Evolutionary conservation across 208 protist genomes (phyloP).

Genomic region (Leishmania arabica): DNA sequence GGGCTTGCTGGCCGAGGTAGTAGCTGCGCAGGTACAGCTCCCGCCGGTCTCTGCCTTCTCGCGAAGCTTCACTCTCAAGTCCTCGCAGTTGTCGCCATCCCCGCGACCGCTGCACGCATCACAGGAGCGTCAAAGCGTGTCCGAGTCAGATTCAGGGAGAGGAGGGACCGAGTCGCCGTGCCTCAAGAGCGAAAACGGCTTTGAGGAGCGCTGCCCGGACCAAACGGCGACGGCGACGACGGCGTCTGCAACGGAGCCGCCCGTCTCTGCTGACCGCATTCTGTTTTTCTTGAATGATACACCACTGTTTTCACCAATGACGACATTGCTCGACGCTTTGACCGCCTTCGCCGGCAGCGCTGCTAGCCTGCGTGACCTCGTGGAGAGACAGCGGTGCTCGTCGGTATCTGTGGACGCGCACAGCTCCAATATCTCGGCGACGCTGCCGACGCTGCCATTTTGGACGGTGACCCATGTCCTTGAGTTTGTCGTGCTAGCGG

Average conservation of each 20-base stretch:
- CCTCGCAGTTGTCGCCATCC: slow-evolving; percentile 1
- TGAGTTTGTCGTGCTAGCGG: slow-evolving; percentile 47
- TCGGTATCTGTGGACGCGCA: slow-evolving; percentile 19
- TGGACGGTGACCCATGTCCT: slow-evolving; percentile 54
- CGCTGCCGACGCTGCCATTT: slow-evolving; percentile 37
- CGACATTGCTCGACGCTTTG: slow-evolving; percentile 45
- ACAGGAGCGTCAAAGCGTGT: slow-evolving; percentile 1
- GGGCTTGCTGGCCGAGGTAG: slow-evolving; percentile 15
- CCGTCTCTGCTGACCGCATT: slow-evolving; percentile 28
- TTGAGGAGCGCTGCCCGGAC: slow-evolving; percentile 6
- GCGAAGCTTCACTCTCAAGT: neutral
- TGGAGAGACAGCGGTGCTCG: slow-evolving; percentile 14
- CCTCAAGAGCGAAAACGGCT: slow-evolving; percentile 10
- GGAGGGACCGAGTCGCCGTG: neutral
- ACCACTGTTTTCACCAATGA: slow-evolving; percentile 41
- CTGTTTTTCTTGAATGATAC: slow-evolving; percentile 46
- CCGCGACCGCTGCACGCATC: slow-evolving; percentile 7
- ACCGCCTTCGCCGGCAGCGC: slow-evolving; percentile 29
- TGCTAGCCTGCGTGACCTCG: slow-evolving; percentile 29
- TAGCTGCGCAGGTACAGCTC: slow-evolving; percentile 26
- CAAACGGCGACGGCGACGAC: neutral
- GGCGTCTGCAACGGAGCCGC: neutral
- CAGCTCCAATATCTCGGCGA: slow-evolving; percentile 12
- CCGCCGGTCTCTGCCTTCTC: neutral
- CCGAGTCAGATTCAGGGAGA: neutral